Evolutionary conservation across 1,284 basidiomycete species (phyloP), one percentile per base, ranked within the genome.

Genomic region (Leccinum pallidistipes): DNA sequence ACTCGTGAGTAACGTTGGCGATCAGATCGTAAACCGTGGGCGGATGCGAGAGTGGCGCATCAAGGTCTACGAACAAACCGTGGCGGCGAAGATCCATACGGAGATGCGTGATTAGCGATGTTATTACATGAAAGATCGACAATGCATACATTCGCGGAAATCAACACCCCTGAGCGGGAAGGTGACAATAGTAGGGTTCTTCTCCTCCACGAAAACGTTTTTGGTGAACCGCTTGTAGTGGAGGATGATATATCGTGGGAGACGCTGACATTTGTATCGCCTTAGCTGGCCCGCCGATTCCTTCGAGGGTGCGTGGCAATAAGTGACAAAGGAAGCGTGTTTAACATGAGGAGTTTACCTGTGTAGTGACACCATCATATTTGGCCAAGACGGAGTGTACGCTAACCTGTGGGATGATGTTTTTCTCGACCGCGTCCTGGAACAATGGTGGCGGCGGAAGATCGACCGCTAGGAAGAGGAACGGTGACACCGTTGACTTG

Each of bases 141-240:
- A 63, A 38, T 54, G 80, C 92, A 71, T 74, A 96, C 94, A 98
- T 57, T 94, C 93, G 66, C 79, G 80, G 75, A 98, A 90, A 76
- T 98, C 95, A 21, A 99, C 83, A 1, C 95, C 95, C 61, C 93
- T 86, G 51, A 98, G 83, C 11, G 95, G 95, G 72, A 98, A 99
- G 72, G 97, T 98, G 68, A 99, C 93, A 63, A 99, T 96, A 1
- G 97, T 99, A 3, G 96, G 96, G 72, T 99, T 99, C 76, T 98
- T 97, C 77, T 99, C 97, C 76, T 98, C 97, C 1, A 98, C 94
- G 71, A 99, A 98, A 57, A 86, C 86, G 76, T 99, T 99, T 76
- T 94, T 97, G n/a, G 94, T 97, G 78, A 99, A 99, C 34, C 97
- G 87, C 73, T 97, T 98, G 81, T 92, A 97, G 75, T 98, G 94